Evolutionary conservation across 2,329 filamentous ascomycete species (phyloP), one percentile per base, ranked within the genome.

Genomic region (Alternaria conjuncta): DNA sequence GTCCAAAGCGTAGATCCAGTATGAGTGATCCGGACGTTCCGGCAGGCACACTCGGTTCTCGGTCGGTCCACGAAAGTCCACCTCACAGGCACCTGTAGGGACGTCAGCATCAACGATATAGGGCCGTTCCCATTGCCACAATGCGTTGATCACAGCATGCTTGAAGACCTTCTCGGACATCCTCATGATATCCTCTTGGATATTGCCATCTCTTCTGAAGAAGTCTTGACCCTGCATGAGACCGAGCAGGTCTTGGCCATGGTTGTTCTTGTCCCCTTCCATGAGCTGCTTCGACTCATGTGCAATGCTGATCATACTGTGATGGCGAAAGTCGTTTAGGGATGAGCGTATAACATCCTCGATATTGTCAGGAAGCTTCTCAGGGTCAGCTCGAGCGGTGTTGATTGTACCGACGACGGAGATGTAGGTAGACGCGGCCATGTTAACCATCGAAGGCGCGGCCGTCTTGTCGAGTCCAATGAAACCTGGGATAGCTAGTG

Each of bases 81-180:
- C n/a, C 28, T 49, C 13, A 20, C 55, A 57, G 5, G 10, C 9
- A 18, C 44, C 20, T 26, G 9, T 15, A 3, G 20, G 15, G 18
- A 11, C 43, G 55, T 60, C 28, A 4, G 53, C 46, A 5, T 56
- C 47, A 15, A 64, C 21, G 21, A 61, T 54, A 23, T 55, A 57
- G 44, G 32, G 41, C 7, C 32, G 11, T 21, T 60, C 51, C 44
- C 51, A 32, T 41, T 21, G 12, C 49, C 51, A 60, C 10, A 32
- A n/a, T 25, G 10, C 57, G 20, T 56, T 60, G 25, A 55, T 6
- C 3, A 47, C 44, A 5, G 13, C 25, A 11, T 41, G 36, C 5
- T 10, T 6, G 11, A 25, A 36, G 5, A 58, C 15, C 8, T 13
- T 21, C 5, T 44, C n/a, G 23, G 25, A 6, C 2, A 9, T 25